Base-by-base conservation (phyloP, 2,329 filamentous ascomycete species). In the Neoascochyta sp. region DNA sequence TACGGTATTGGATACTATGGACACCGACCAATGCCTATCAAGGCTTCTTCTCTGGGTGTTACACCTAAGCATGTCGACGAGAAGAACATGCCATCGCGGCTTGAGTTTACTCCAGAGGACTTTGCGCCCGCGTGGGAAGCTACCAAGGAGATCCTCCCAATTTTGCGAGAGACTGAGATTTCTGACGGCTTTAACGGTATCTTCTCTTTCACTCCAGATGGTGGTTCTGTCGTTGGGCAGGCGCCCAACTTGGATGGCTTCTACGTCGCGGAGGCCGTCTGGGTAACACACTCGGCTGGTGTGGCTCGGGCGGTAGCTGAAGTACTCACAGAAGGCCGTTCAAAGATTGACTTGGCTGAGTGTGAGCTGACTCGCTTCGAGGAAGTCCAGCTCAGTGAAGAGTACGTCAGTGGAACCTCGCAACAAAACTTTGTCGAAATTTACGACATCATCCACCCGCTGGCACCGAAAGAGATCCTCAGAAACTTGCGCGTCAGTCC, bases 161-260 rank as follows among this genome's bases (percentile, higher is more conserved):
- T 61, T 1, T 59, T 81, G 4, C 54, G 60, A 3, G 61, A 74
- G 4, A 69, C 62, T 9, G 56, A 75, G 34, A 69, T 81, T 5
- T 71, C 64, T 0, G 71, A 78, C 22, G 78, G 76, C 0, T 81
- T 81, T 66, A 81, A 81, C 44, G 78, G 78, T 3, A 70, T 81
- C 44, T 77, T 81, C 55, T 81, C 78, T 0, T 81, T 81, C 47
- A 81, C 78, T 0, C 78, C 78, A 0, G 78, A 81, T 29, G 77
- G 78, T 1, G 76, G 75, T 0, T 73, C 78, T 0, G 64, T 81
- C 0, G 64, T 81, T 2, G 78, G 78, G 3, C 68, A 74, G 44
- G 66, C 75, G 0, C 76, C 78, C 5, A 69, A 68, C 9, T 55
- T 81, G 0, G 73, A 80, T 24, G 75, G 75, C 9, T 81, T 81